phyloP scores from a whole-genome alignment of 1,284 basidiomycete species.

The Trametes pubescens region DNA sequence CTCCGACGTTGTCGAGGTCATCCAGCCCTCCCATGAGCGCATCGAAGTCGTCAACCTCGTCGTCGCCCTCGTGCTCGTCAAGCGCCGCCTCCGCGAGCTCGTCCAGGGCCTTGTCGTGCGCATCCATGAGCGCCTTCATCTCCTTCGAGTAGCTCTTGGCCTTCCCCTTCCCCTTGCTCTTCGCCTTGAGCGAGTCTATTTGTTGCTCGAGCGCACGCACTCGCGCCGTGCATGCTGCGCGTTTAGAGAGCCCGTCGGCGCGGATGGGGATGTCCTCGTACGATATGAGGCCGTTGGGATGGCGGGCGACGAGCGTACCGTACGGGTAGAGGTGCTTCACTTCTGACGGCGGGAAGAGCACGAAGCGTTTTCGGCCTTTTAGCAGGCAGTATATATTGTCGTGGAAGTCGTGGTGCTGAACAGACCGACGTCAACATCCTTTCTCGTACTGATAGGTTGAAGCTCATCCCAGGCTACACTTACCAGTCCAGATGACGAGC shows the following conservation, averaged over 20 bases:
- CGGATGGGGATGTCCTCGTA: conserved; percentile 42
- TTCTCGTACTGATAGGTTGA: background rate
- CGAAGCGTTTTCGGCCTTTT: conserved; percentile 44
- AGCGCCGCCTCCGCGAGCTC: conserved; percentile 38
- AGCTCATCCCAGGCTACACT: conserved; percentile 6
- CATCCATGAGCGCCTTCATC: conserved; percentile 36
- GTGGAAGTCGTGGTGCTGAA: conserved; percentile 46
- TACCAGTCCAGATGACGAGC: conserved; percentile 44
- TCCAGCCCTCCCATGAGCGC: conserved; percentile 31
- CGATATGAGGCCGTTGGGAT: conserved; percentile 44
- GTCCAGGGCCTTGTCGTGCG: conserved; percentile 39
- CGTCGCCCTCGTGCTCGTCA: conserved; percentile 37
- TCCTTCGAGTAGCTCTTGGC: conserved; percentile 35
- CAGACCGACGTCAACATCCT: background rate
- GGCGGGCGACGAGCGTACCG: conserved; percentile 37
- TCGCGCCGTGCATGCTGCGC: conserved; percentile 38
- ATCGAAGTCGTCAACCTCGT: conserved; percentile 37
- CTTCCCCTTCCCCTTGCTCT: conserved; percentile 36
- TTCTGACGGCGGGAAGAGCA: conserved; percentile 44
- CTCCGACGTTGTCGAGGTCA: conserved; percentile 20
- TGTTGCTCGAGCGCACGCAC: conserved; percentile 39
- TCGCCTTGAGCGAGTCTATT: conserved; percentile 35
- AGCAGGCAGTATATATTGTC: conserved; percentile 47
- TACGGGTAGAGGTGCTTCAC: conserved; percentile 40
- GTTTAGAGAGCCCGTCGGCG: conserved; percentile 40